A percentile compares a stretch with the other conserved stretches of the same genome.
These are phyloP conservation scores for Salix dunnii DNA, from an alignment of 345 rosid species.

Conservation along the genomic window DNA sequence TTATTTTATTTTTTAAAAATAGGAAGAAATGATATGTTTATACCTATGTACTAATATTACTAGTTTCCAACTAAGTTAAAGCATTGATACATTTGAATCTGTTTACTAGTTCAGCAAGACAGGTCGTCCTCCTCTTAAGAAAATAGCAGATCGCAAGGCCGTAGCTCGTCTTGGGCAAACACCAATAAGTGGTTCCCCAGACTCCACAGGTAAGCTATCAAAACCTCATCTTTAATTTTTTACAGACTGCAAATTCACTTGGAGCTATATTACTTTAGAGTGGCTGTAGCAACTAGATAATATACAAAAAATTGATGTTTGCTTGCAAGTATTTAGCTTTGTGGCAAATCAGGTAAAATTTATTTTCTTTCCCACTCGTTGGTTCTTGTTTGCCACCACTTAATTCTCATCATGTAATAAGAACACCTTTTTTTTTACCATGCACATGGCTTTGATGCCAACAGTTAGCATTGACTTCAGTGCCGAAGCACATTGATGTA, in stretches of 20 bases:
- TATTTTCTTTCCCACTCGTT: background rate
- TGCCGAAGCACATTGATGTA: background rate
- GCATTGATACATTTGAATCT: background rate
- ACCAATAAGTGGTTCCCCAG: constrained; percentile 36
- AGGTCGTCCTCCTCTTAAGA: constrained; percentile 61
- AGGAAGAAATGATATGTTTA: background rate
- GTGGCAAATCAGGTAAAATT: background rate
- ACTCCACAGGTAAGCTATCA: constrained; percentile 32
- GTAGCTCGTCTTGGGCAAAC: constrained; percentile 33
- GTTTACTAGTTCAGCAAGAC: constrained; percentile 42
- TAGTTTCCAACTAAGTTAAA: background rate
- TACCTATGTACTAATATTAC: background rate
- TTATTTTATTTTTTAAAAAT: constrained; percentile 7
- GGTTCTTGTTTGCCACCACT: background rate
- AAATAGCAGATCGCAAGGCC: constrained; percentile 46
- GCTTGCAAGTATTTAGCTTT: background rate
- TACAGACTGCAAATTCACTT: background rate
- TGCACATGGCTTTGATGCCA: background rate
- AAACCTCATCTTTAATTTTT: background rate
- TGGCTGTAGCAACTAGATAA: background rate
- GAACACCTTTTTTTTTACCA: background rate
- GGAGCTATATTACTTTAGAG: background rate
- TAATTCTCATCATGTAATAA: background rate
- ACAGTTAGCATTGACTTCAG: background rate
- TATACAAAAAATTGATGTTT: background rate